Base-by-base conservation (phyloP, 2,329 filamentous ascomycete genomes). In the Alternaria tenuissima region DNA sequence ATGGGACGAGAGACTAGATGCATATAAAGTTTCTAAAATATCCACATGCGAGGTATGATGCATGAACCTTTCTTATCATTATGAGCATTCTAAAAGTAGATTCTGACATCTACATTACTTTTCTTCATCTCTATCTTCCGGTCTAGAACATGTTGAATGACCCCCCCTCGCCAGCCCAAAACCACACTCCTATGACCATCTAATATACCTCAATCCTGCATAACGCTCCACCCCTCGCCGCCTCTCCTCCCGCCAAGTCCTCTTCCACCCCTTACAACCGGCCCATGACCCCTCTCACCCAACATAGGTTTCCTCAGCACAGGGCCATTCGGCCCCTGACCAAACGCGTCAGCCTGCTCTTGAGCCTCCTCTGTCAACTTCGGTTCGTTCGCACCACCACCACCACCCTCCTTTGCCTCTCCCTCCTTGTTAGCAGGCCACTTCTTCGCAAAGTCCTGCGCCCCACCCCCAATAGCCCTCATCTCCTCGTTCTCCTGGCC, bases 371-470 rank as follows among this genome's bases (percentile, higher is more conserved):
- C 28, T 7, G 52, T 38, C n/a, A 56, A 11, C 18, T 24, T 3
- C 32, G 41, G 12, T 1, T 8, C 39, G 7, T 52, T 36, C 4
- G 42, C 11, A 12, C 42, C 7, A 47, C 49, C 11, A 16, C 42
- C 28, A 52, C 16, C 24, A 30, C 30, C 26, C 41, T 53, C 26
- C 16, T 18, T 42, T 41, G 28, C 28, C 42, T 49, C 49, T 7
- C 16, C 20, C 11, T 5, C 11, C 54, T 7, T 7, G 48, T 61
- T 62, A 16, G 16, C 52, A 28, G 51, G 55, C 67, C 68, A 75
- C 48, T 73, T 74, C 60, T 70, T 71, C 12, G 72, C 74, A 64
- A 64, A 78, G n/a, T 69, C 70, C 60, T 76, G 74, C 38, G 70
- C 71, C 3, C 68, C 66, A 32, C 72, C 70, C 7, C 75, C 73